Evolutionary conservation across 208 protist species (phyloP).

Genomic region (Crithidia mellificae): DNA sequence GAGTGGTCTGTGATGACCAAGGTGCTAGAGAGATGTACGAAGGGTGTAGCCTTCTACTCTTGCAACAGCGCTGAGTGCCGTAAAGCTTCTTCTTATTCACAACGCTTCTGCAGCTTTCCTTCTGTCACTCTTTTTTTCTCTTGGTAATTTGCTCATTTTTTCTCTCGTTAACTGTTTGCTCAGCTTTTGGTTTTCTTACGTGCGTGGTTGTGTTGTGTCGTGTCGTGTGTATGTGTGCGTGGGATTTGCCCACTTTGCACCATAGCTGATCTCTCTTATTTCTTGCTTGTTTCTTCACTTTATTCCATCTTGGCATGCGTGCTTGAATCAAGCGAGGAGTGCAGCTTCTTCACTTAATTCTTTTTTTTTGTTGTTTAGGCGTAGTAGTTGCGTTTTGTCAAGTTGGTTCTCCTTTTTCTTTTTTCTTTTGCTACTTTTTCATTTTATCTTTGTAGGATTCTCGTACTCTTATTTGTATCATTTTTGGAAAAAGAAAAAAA

Average conservation of each 20-base stretch:
- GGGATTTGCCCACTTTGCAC: conserved; percentile 18
- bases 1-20: not conserved
- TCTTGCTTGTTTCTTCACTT: conserved; percentile 12
- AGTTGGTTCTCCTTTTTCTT: not conserved
- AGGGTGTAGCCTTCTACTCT: not conserved
- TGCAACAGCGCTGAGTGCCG: no score
- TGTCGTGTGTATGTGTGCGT: no score
- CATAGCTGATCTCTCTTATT: not conserved
- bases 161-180: not conserved
- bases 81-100: no score
- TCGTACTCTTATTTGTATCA: conserved; percentile 18
- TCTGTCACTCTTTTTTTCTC: not conserved
- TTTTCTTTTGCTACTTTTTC: conserved; percentile 8
- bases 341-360: no score
- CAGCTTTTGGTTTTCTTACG: not conserved
- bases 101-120: not conserved
- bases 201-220: not conserved
- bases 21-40: not conserved
- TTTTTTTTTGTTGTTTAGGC: conserved; percentile 7
- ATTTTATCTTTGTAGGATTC: conserved; percentile 1
- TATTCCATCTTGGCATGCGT: no score
- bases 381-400: not conserved
- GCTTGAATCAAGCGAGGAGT: no score
- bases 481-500: conserved; percentile 1
- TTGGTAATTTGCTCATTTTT: not conserved